phyloP scores from a whole-genome alignment of 495 filamentous ascomycete genomes.

The Cetradonia linearis region DNA sequence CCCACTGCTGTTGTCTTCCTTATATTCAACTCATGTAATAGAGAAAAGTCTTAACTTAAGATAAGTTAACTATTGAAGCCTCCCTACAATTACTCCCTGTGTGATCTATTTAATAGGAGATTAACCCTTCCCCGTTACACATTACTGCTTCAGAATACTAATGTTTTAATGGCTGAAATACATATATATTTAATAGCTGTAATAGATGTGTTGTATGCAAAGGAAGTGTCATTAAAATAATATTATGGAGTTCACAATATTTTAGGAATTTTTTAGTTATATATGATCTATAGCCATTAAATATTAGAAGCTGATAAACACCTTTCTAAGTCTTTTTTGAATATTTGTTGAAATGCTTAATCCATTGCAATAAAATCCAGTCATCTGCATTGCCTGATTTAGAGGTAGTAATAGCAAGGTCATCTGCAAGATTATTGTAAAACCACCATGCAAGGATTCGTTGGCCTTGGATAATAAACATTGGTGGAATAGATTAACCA shows the following conservation, averaged over 20 bases:
- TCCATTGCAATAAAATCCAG: not conserved
- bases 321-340: too few relatives aligned
- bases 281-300: not conserved
- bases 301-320: not conserved
- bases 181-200: constrained; percentile 6
- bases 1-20: too few relatives aligned
- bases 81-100: too few relatives aligned
- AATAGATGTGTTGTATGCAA: not conserved
- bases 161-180: constrained; percentile 30
- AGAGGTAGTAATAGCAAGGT: not conserved
- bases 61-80: too few relatives aligned
- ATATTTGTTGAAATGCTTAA: not conserved
- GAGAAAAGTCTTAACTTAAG: too few relatives aligned
- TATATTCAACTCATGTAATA: too few relatives aligned
- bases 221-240: not conserved
- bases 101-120: too few relatives aligned
- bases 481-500: not conserved
- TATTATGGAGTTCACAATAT: not conserved
- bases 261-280: not conserved
- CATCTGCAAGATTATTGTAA: not conserved
- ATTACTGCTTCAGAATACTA: not conserved
- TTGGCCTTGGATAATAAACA: not conserved
- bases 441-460: not conserved
- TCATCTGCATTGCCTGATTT: not conserved
- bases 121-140: too few relatives aligned